Evolutionary conservation across 1,284 basidiomycete genomes (phyloP).

Genomic region (Cerioporus squamosus): DNA sequence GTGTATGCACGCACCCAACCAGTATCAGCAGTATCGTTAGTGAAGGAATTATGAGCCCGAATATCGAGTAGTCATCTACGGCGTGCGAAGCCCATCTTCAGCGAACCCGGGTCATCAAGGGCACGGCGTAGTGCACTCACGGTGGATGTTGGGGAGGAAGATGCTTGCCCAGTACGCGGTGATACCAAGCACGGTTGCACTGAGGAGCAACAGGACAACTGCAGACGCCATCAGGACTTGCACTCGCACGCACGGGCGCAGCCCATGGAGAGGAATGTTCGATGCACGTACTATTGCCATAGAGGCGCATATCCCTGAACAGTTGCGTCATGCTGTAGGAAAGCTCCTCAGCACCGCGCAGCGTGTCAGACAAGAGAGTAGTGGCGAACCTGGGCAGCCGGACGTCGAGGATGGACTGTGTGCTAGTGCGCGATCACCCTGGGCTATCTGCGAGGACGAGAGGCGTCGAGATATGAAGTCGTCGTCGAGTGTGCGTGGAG

Average conservation of each 20-base stretch:
- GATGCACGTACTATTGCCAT: constrained; percentile 32
- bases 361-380: background rate
- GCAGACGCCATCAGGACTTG: background rate
- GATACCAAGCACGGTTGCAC: constrained; percentile 70
- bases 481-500: background rate
- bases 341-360: background rate
- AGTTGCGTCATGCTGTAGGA: constrained; percentile 35
- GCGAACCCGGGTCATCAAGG: background rate
- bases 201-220: constrained; percentile 64
- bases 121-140: constrained; percentile 42
- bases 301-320: constrained; percentile 38
- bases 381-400: constrained; percentile 9
- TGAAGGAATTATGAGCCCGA: constrained; percentile 64
- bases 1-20: constrained; percentile 24
- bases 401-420: background rate
- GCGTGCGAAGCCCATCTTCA: background rate
- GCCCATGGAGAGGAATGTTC: background rate
- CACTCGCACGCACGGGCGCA: background rate
- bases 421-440: background rate
- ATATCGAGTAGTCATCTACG: constrained; percentile 71
- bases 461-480: background rate
- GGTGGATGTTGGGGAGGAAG: constrained; percentile 66
- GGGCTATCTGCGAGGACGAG: no score
- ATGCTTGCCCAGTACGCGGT: constrained; percentile 64
- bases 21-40: constrained; percentile 61